Evolutionary conservation across 257 asterid species (phyloP).

Genomic region (Handroanthus guayacan): DNA sequence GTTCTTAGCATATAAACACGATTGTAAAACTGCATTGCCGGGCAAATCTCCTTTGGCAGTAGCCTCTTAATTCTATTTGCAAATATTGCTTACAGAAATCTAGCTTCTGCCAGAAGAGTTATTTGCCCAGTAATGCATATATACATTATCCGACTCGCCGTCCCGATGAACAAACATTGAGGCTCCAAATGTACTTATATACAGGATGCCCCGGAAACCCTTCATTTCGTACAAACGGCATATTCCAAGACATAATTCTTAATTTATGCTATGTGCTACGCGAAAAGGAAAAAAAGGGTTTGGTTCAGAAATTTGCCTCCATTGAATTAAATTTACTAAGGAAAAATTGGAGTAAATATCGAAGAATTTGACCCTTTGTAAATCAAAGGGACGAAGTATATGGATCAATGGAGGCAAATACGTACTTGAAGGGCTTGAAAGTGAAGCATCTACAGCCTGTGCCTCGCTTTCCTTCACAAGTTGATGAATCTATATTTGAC

Average conservation of each 20-base stretch:
- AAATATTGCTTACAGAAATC: neutral
- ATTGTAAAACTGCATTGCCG: conserved; percentile 50
- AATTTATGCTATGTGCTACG: conserved; percentile 40
- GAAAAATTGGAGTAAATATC: no score
- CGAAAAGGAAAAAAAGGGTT: conserved; percentile 2
- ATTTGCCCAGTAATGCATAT: conserved; percentile 60
- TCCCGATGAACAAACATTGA: conserved; percentile 3
- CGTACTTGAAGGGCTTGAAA: conserved; percentile 33
- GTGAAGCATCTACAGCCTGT: conserved; percentile 47
- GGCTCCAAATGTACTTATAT: conserved; percentile 22
- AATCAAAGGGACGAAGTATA: conserved; percentile 40
- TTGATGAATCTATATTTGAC: conserved; percentile 30
- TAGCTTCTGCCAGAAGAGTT: conserved; percentile 62
- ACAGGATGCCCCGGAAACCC: conserved; percentile 23
- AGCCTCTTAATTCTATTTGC: conserved; percentile 34
- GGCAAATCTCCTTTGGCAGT: conserved; percentile 88
- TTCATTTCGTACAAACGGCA: conserved; percentile 37
- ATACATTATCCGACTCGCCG: conserved; percentile 5
- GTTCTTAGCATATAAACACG: neutral
- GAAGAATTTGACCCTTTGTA: conserved; percentile 48
- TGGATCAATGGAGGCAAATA: conserved; percentile 33
- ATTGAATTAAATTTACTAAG: no score
- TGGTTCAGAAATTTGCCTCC: conserved; percentile 3
- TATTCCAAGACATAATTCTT: conserved; percentile 26
- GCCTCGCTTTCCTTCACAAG: conserved; percentile 13